Percentiles rank a stretch among this genome's conserved stretches.
phyloP scores from a whole-genome alignment of 257 asterid species.

The Perilla frutescens region DNA sequence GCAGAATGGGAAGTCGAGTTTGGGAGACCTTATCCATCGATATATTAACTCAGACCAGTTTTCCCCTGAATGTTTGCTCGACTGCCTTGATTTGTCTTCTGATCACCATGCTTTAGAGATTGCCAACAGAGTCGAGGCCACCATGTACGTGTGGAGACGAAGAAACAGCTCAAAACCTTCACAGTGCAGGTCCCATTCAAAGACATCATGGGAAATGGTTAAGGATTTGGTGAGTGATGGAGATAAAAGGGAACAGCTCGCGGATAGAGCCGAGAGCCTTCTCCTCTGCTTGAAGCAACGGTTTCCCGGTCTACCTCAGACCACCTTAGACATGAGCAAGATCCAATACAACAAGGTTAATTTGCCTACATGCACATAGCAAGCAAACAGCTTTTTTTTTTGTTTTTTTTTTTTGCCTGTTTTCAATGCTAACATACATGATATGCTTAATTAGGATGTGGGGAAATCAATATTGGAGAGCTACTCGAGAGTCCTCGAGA shows the following conservation, averaged over 20 bases:
- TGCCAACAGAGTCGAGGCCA: constrained; percentile 73
- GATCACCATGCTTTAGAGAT: constrained; percentile 77
- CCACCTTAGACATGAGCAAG: constrained; percentile 73
- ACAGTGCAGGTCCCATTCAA: constrained; percentile 50
- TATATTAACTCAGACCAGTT: constrained; percentile 63
- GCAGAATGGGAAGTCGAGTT: constrained; percentile 70
- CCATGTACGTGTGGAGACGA: constrained; percentile 61
- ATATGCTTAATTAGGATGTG: constrained; percentile 55
- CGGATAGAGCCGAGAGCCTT: constrained; percentile 74
- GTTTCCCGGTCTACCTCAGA: constrained; percentile 81
- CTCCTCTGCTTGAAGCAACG: constrained; percentile 67
- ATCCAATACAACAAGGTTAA: constrained; percentile 75
- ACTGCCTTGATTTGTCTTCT: constrained; percentile 73
- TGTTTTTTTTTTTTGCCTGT: neutral
- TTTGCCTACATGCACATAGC: neutral
- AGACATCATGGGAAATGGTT: constrained; percentile 77
- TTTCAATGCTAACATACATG: constrained; percentile 1
- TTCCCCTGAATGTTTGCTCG: constrained; percentile 70
- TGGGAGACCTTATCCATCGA: constrained; percentile 70
- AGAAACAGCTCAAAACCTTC: constrained; percentile 50
- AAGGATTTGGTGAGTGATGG: constrained; percentile 71
- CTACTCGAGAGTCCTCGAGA: constrained; percentile 80
- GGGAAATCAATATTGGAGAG: constrained; percentile 80
- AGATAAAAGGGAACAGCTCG: constrained; percentile 62
- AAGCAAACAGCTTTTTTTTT: neutral